Evolutionary conservation across 768 basidiomycete species (phyloP).

Genomic region (Fomitopsis serialis): DNA sequence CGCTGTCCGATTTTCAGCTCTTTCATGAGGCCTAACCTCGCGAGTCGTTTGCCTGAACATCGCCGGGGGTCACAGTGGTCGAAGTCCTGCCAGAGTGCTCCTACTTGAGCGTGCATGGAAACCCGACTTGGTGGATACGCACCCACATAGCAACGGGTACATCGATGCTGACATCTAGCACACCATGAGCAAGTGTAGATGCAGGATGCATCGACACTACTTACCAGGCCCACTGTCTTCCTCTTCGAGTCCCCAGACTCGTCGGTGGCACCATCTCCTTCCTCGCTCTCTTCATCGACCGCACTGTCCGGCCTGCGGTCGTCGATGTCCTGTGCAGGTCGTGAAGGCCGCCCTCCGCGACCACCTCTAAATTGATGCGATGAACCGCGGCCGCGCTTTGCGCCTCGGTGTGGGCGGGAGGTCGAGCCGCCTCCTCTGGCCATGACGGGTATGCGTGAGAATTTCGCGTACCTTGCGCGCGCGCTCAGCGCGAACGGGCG

Average conservation of each 20-base stretch:
- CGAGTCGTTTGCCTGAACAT: conserved; percentile 86
- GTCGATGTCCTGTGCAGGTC: conserved; percentile 15
- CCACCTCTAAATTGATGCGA: conserved; percentile 29
- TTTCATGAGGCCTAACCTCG: conserved; percentile 78
- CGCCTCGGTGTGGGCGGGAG: not conserved
- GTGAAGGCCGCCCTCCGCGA: conserved; percentile 28
- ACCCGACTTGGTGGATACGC: conserved; percentile 25
- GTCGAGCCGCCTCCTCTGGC: not conserved
- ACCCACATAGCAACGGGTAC: conserved; percentile 98
- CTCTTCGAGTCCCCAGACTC: conserved; percentile 10
- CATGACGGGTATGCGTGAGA: not conserved
- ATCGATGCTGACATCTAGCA: conserved; percentile 15
- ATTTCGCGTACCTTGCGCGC: not conserved
- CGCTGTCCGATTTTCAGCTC: conserved; percentile 79
- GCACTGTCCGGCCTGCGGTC: conserved; percentile 54
- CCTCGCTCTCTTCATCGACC: conserved; percentile 39
- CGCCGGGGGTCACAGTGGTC: conserved; percentile 93
- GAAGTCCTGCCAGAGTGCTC: conserved; percentile 80
- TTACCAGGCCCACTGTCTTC: not conserved
- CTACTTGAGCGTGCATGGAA: conserved; percentile 5
- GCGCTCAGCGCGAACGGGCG: not conserved
- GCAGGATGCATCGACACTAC: not conserved
- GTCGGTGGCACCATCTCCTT: conserved; percentile 21
- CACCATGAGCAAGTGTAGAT: not conserved
- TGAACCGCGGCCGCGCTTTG: conserved; percentile 6